These are phyloP conservation scores for Paraphaeosphaeria sporulosa DNA, from an alignment of 2,329 filamentous ascomycete genomes.

Conservation along the genomic window DNA sequence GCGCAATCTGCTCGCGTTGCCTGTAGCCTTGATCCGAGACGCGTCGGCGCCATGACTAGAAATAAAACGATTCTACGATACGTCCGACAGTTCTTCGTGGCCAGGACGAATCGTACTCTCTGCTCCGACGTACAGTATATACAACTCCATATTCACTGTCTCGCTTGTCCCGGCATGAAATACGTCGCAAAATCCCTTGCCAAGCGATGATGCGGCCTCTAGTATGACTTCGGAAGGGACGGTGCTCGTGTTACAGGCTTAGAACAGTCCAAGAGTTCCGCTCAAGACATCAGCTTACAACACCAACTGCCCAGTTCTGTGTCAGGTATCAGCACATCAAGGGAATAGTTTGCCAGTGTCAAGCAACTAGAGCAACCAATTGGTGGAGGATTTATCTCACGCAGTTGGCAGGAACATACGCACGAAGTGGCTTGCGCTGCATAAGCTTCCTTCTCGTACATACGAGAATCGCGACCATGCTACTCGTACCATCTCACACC, in stretches of 20 bases:
- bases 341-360: background rate
- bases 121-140: too few species aligned
- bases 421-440: background rate
- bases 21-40: too few species aligned
- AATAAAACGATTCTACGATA: too few species aligned
- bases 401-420: background rate
- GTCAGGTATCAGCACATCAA: background rate
- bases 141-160: too few species aligned
- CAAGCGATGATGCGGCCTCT: background rate
- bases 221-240: background rate
- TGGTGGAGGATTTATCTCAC: background rate
- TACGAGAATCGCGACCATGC: background rate
- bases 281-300: background rate
- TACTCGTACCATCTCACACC: background rate
- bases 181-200: background rate
- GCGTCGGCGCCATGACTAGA: too few species aligned
- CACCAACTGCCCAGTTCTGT: background rate
- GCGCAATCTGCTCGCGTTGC: too few species aligned
- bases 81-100: too few species aligned
- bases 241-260: background rate
- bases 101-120: too few species aligned
- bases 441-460: constrained; percentile 1
- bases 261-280: background rate
- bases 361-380: background rate
- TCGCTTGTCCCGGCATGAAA: background rate